Evolutionary conservation across 768 basidiomycete genomes (phyloP), one percentile per base, ranked within the genome.

Genomic region (Boletus barrowsii): DNA sequence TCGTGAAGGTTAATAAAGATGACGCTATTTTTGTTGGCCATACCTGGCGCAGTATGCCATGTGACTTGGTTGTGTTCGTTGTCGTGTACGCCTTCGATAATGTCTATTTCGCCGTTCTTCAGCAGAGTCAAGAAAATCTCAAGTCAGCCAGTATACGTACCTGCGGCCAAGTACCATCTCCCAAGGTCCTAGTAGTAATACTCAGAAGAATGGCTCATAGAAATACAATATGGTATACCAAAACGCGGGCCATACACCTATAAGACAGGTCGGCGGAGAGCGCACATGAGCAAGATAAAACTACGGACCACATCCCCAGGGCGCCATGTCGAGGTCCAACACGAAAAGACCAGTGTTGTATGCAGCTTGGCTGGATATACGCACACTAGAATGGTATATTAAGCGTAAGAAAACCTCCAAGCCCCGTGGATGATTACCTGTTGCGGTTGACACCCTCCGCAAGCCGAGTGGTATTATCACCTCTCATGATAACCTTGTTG

Each of bases 31-130:
- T 40, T 32, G 18, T 5, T 30, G 29, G 22, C 56, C 52, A 45
- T 59, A 83, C 86, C 86, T 54, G 83, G 77, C 48, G 74, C 78
- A 24, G 87, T 88, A 66, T 90, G 88, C 82, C 83, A 90, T 30
- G 88, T 86, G 17, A 92, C 86, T 70, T 92, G 90, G 60, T 92
- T 91, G 62, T 91, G 88, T 64, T 85, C 75, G 56, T 90, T 88
- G 64, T 89, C 88, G 58, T 92, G 90, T 6, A 92, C 90, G 14
- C 90, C 90, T 69, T 90, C 89, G 30, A 90, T 83, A 29, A 91
- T 86, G 68, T 91, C 89, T 55, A 92, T 88, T 72, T 91, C 90
- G 14, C 89, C 90, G 11, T 72, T 76, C 89, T 90, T 51, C 47
- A 61, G 44, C 35, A 53, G 52, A 60, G 46, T 49, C 36, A 56